Conservation (phyloP, 495 filamentous ascomycete genomes). For the Talaromyces adpressus region DNA sequence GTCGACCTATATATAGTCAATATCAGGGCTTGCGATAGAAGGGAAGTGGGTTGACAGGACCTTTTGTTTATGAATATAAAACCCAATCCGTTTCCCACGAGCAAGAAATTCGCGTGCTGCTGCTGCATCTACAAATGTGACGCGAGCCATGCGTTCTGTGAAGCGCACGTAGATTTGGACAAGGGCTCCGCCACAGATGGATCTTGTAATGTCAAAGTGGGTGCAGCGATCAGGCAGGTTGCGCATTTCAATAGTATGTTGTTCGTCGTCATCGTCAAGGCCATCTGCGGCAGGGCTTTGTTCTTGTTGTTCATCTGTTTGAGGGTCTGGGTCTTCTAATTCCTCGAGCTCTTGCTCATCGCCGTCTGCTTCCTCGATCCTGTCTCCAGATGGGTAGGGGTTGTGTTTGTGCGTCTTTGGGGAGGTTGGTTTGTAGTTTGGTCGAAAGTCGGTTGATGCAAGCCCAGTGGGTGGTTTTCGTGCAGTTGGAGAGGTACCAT, state of each 20-base stretch:
- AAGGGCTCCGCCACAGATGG: constrained; percentile 61
- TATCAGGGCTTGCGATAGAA: background rate
- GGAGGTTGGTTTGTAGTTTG: background rate
- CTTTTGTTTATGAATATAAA: constrained; percentile 63
- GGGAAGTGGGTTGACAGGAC: constrained; percentile 28
- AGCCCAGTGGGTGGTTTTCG: background rate
- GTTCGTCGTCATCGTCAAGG: constrained; percentile 24
- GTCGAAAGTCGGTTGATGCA: background rate
- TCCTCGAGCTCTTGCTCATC: background rate
- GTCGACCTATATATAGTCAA: constrained; percentile 46
- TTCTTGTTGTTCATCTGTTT: constrained; percentile 20
- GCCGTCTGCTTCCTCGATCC: background rate
- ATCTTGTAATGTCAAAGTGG: constrained; percentile 58
- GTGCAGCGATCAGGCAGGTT: constrained; percentile 59
- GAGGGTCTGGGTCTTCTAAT: background rate
- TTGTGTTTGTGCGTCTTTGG: background rate
- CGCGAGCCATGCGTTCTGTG: constrained; percentile 54
- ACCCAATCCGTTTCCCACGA: constrained; percentile 55
- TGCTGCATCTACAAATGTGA: constrained; percentile 64
- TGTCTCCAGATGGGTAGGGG: background rate
- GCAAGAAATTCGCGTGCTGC: constrained; percentile 58
- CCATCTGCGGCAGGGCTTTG: constrained; percentile 13
- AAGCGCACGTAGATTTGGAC: constrained; percentile 60
- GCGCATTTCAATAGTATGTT: constrained; percentile 56
- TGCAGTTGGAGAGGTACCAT: constrained; percentile 10